Evolutionary conservation across 2,329 filamentous ascomycete genomes (phyloP).

Genomic region (Stachybotrys echinatus): DNA sequence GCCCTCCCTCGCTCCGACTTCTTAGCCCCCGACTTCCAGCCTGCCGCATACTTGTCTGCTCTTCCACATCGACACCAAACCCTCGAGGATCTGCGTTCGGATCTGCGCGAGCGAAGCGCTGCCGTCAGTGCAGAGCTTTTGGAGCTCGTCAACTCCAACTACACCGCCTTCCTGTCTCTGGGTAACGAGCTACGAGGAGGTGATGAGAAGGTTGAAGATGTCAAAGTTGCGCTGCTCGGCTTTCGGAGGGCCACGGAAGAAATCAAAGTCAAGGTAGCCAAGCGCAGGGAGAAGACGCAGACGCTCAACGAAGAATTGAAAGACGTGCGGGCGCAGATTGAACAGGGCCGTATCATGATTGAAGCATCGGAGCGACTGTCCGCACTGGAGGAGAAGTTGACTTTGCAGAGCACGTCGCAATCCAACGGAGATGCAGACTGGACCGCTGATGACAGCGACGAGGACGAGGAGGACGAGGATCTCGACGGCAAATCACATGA

Average conservation of each 20-base stretch:
- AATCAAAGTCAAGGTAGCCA: slow-evolving; percentile 60
- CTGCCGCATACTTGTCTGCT: slow-evolving; percentile 73
- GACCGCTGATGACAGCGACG: slow-evolving; percentile 31
- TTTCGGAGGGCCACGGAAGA: slow-evolving; percentile 79
- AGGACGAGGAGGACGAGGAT: slow-evolving; percentile 26
- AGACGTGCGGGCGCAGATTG: slow-evolving; percentile 57
- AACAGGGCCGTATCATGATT: slow-evolving; percentile 55
- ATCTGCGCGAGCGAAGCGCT: slow-evolving; percentile 75
- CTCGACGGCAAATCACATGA: slow-evolving; percentile 11
- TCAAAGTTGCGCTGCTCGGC: slow-evolving; percentile 78
- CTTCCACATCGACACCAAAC: slow-evolving; percentile 88
- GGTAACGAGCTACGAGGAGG: slow-evolving; percentile 80
- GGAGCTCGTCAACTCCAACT: slow-evolving; percentile 93
- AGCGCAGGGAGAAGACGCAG: slow-evolving; percentile 58
- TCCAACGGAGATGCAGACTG: slow-evolving; percentile 9
- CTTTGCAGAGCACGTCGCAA: slow-evolving; percentile 38
- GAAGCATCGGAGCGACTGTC: slow-evolving; percentile 60
- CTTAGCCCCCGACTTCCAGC: slow-evolving; percentile 69
- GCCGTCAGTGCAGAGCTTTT: slow-evolving; percentile 81
- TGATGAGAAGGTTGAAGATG: slow-evolving; percentile 86
- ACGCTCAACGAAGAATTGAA: slow-evolving; percentile 61
- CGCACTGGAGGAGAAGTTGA: slow-evolving; percentile 58
- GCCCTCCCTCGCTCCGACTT: slow-evolving; percentile 82
- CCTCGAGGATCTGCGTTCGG: slow-evolving; percentile 83
- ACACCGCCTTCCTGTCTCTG: slow-evolving; percentile 81